phyloP scores from a whole-genome alignment of 805 yeast species.

The Teunomyces funiuensis region DNA sequence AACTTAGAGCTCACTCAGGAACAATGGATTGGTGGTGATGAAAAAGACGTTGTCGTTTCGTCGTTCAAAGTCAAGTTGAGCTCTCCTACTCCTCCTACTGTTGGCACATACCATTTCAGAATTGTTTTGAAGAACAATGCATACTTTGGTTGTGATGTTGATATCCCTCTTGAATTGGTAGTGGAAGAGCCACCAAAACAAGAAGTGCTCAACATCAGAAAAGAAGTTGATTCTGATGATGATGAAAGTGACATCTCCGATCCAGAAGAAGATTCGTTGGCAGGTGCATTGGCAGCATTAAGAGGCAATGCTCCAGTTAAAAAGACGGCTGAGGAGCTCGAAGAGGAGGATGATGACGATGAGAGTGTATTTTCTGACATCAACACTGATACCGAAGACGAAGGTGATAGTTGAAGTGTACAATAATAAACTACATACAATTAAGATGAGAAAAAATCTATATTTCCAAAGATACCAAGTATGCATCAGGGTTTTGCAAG shows the following conservation, averaged over 20 bases:
- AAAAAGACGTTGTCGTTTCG: conserved; percentile 48
- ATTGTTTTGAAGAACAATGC: conserved; percentile 68
- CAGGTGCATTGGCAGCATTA: conserved; percentile 70
- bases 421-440: background rate
- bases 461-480: conserved; percentile 21
- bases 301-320: conserved; percentile 49
- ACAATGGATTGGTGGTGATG: conserved; percentile 47
- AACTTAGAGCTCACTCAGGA: conserved; percentile 57
- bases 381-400: conserved; percentile 47
- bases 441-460: background rate
- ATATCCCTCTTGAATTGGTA: conserved; percentile 66
- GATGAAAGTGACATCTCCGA: conserved; percentile 61
- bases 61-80: conserved; percentile 74
- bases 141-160: conserved; percentile 81
- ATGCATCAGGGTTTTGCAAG: conserved; percentile 50
- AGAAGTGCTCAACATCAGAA: conserved; percentile 16
- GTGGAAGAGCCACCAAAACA: conserved; percentile 54
- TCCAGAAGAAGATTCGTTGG: conserved; percentile 72
- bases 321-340: conserved; percentile 25
- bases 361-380: conserved; percentile 46
- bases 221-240: conserved; percentile 37
- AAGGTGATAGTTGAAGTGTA: conserved; percentile 20
- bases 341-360: conserved; percentile 33
- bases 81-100: conserved; percentile 73
- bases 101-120: conserved; percentile 68